Evolutionary conservation across 1,139 yeast genomes (phyloP).

Genomic region (Blastobotrys serpentis): DNA sequence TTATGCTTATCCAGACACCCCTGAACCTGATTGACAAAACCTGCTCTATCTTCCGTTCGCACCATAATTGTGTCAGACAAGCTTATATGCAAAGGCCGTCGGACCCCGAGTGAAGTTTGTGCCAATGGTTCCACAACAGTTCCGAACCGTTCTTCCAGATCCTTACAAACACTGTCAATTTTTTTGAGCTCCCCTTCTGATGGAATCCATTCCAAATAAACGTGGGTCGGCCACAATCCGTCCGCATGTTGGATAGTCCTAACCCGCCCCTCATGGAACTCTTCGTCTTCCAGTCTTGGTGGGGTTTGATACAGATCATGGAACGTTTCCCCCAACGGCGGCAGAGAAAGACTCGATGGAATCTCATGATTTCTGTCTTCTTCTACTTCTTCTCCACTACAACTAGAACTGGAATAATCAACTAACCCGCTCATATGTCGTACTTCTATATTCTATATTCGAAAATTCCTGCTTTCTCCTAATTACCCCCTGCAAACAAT

Average conservation of each 20-base stretch:
- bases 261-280: constrained; percentile 33
- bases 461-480: too few relatives aligned
- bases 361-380: constrained; percentile 4
- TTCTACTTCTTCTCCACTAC: constrained; percentile 14
- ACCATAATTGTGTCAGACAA: constrained; percentile 38
- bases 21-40: constrained; percentile 18
- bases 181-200: constrained; percentile 1
- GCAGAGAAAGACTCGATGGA: constrained; percentile 13
- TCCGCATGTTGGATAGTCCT: constrained; percentile 32
- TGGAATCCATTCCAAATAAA: constrained; percentile 37
- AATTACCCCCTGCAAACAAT: too few relatives aligned
- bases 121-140: constrained; percentile 30
- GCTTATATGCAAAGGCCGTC: constrained; percentile 36
- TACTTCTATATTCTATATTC: too few relatives aligned
- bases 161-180: not conserved
- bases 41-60: constrained; percentile 22
- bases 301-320: constrained; percentile 31
- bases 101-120: constrained; percentile 30
- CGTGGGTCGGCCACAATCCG: constrained; percentile 39
- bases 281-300: constrained; percentile 28
- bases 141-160: constrained; percentile 19
- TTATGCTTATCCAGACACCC: not conserved
- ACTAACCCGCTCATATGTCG: constrained; percentile 15
- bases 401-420: constrained; percentile 22
- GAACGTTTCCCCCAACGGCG: constrained; percentile 33